These are phyloP conservation scores for Akanthomyces lecanii DNA, from an alignment of 2,329 filamentous ascomycete species.

Conservation along the genomic window DNA sequence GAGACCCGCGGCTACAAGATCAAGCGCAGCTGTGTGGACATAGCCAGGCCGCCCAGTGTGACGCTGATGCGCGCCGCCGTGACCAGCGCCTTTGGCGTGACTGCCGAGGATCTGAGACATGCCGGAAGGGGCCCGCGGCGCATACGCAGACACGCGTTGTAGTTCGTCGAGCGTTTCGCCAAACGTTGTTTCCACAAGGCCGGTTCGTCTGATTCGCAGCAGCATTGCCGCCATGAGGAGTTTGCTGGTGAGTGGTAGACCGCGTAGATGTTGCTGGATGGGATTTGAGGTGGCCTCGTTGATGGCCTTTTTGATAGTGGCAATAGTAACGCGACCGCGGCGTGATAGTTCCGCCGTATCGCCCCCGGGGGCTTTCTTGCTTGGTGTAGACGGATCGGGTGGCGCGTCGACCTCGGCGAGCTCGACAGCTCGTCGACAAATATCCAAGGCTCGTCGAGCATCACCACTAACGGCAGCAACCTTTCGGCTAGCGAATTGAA, in stretches of 20 bases:
- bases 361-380: constrained; percentile 41
- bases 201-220: constrained; percentile 73
- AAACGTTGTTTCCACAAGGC: constrained; percentile 80
- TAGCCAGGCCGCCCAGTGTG: constrained; percentile 32
- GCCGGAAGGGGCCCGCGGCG: constrained; percentile 33
- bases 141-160: constrained; percentile 36
- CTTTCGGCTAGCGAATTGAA: constrained; percentile 95
- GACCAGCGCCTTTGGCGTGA: constrained; percentile 26
- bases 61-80: constrained; percentile 25
- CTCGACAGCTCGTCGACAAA: constrained; percentile 91
- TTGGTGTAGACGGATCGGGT: constrained; percentile 55
- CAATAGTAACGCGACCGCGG: constrained; percentile 73
- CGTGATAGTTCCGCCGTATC: constrained; percentile 26
- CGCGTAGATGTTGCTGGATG: constrained; percentile 80
- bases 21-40: constrained; percentile 69
- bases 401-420: constrained; percentile 72
- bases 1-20: constrained; percentile 82
- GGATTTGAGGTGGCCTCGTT: constrained; percentile 92
- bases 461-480: constrained; percentile 96
- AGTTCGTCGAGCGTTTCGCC: constrained; percentile 84
- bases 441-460: constrained; percentile 85
- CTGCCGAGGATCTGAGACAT: constrained; percentile 34
- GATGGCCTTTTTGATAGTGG: constrained; percentile 90
- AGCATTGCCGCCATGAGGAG: constrained; percentile 81
- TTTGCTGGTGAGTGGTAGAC: constrained; percentile 76